Conservation (phyloP, 495 filamentous ascomycete genomes). For the Barbatosphaeria neglecta region DNA sequence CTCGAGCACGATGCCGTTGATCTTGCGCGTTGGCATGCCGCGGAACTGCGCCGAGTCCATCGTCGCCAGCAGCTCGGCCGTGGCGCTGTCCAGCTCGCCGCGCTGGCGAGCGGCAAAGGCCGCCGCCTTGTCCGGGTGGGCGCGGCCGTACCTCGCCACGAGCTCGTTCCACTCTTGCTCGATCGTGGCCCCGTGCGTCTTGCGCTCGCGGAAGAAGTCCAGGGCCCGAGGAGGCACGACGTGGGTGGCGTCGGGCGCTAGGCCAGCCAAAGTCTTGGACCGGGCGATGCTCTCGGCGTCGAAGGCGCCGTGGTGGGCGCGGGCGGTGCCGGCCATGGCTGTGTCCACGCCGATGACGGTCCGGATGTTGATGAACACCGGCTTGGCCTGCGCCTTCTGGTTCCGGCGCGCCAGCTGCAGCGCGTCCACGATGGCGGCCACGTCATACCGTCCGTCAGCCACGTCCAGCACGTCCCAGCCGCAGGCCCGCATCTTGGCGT, state of each 20-base stretch:
- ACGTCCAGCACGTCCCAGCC: slow-evolving; percentile 49
- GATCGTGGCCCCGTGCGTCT: slow-evolving; percentile 24
- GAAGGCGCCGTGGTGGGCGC: slow-evolving; percentile 42
- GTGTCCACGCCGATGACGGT: slow-evolving; percentile 47
- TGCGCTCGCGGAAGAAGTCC: slow-evolving; percentile 36
- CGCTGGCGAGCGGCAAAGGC: slow-evolving; percentile 35
- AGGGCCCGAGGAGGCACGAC: slow-evolving; percentile 32
- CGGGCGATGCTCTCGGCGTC: slow-evolving; percentile 32
- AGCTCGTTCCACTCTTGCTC: slow-evolving; percentile 36
- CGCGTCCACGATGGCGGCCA: slow-evolving; percentile 38
- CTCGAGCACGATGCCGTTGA: not conserved
- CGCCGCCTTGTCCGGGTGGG: slow-evolving; percentile 32
- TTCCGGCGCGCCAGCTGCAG: slow-evolving; percentile 26
- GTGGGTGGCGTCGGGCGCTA: slow-evolving; percentile 35
- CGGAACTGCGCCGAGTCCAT: slow-evolving; percentile 23
- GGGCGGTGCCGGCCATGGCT: slow-evolving; percentile 34
- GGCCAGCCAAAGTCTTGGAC: slow-evolving; percentile 35
- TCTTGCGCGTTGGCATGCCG: not conserved
- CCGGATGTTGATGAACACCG: slow-evolving; percentile 48
- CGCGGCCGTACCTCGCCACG: slow-evolving; percentile 24
- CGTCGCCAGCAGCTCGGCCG: slow-evolving; percentile 36
- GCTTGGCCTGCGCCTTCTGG: slow-evolving; percentile 28
- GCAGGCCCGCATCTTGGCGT: slow-evolving; percentile 45
- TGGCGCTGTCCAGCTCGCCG: slow-evolving; percentile 27
- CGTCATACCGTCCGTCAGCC: slow-evolving; percentile 39